Evolutionary conservation across 768 basidiomycete genomes (phyloP), one percentile per base, ranked within the genome.

Genomic region (Lactarius hatsudake): DNA sequence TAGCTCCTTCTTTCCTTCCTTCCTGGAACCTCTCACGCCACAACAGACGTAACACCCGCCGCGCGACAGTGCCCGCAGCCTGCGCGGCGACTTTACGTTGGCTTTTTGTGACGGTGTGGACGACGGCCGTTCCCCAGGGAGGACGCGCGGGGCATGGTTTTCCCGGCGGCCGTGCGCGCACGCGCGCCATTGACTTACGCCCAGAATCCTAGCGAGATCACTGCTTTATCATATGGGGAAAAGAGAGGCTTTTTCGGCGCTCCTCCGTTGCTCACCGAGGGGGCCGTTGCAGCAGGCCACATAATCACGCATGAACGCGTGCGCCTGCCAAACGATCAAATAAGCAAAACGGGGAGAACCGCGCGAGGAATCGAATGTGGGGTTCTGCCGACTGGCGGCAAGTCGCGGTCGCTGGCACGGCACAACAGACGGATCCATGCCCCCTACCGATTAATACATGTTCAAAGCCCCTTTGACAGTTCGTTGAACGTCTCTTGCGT

Each of bases 1-100:
- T n/a, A n/a, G 20, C n/a, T 23, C 45, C 45, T 51, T 23, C 45
- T n/a, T 51, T 12, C 23, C 38, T 67, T 67, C 66, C 48, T 63
- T 63, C 48, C 57, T 67, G 53, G 66, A 53, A 59, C 48, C 62
- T 59, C 66, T 63, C 66, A 67, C 62, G 66, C 66, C 66, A 67
- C 57, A 42, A 23, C 59, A 59, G 30, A 67, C 66, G 66, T 67
- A 67, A 67, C 51, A 63, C 62, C 61, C 28, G 57, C 45, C 48
- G 61, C 32, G n/a, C 32, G 26, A 51, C 48, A 48, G 36, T 32
- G 42, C 28, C 13, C 59, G 43, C n/a, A 36, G 48, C 38, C 62
- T 26, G 40, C 54, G 26, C 51, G 51, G 51, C 26, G 51, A 53
- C 26, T 53, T 53, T 53, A 53, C 26, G 26, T 53, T 23, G 48